Conservation (phyloP, 495 filamentous ascomycete species). For the Parmelia sp. region DNA sequence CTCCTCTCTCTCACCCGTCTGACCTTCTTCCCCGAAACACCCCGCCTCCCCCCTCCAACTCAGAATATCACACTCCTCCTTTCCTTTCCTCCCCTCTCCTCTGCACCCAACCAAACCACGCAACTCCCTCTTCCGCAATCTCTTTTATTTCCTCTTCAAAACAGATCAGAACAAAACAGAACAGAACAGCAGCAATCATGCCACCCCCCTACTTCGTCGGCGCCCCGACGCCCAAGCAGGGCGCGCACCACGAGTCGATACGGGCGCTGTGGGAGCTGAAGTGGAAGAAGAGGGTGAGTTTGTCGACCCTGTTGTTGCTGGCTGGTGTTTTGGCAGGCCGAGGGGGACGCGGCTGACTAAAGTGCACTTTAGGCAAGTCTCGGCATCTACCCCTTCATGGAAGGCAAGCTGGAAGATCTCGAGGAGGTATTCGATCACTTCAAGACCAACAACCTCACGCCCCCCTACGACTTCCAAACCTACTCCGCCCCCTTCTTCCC, state of each 20-base stretch:
- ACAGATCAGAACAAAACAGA: too few relatives aligned
- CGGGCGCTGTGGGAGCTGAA: conserved; percentile 72
- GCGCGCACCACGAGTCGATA: conserved; percentile 59
- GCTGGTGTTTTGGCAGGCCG: too few relatives aligned
- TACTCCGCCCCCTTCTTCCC: conserved; percentile 57
- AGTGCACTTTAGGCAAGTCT: not conserved
- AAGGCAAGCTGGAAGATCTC: not conserved
- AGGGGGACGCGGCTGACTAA: too few relatives aligned
- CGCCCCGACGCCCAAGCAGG: not conserved
- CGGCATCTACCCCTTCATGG: not conserved
- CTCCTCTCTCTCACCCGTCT: too few relatives aligned
- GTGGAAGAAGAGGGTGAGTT: conserved; percentile 63
- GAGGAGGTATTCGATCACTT: not conserved
- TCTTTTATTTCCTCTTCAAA: too few relatives aligned
- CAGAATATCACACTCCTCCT: too few relatives aligned
- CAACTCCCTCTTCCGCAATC: too few relatives aligned
- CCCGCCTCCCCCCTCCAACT: too few relatives aligned
- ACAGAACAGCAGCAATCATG: not conserved
- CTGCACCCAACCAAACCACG: too few relatives aligned
- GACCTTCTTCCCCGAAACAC: too few relatives aligned
- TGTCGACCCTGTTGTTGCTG: not conserved
- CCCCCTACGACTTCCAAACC: not conserved
- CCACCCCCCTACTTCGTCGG: not conserved
- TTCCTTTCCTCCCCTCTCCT: too few relatives aligned
- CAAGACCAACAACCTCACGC: not conserved